Base-by-base conservation (phyloP, 768 basidiomycete species). In the Arthromyces matolae region DNA sequence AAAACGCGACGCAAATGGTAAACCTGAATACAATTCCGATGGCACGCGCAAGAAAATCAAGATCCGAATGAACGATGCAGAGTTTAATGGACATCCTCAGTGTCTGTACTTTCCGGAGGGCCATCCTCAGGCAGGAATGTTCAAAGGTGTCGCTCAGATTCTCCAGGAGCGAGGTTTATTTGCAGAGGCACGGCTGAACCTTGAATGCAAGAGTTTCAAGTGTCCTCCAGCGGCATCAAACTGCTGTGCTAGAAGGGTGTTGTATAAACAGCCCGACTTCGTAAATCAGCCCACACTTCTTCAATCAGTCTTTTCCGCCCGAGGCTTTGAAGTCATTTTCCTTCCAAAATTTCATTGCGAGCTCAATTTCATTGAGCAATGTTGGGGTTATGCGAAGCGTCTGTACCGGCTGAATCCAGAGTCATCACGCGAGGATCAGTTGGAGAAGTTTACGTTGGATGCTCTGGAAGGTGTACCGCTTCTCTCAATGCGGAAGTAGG, bases 191-290 rank as follows among this genome's bases (percentile, higher is more conserved):
- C 24, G n/a, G 23, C 4, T 12, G 22, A 40, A 40, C 4, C 60
- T 62, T 0, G 45, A 72, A 43, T 71, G 69, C 39, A 7, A 14
- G 28, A 16, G n/a, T 16, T 38, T 40, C 16, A 5, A 40, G 8
- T 47, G 51, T 54, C 8, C 36, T 53, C 5, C 72, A 70, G 50
- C 60, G 71, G 38, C 59, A 56, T 41, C 28, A 1, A 45, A 54
- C n/a, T 71, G 71, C 47, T 73, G 71, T 55, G 63, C 57, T 42
- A 62, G 62, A 1, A 47, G 65, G 2, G 45, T 70, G 2, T 64
- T 76, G 0, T 73, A 58, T 56, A 64, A 63, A 35, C 51, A 76
- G 37, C 67, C 68, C 2, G 73, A 78, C 47, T 77, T 76, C 55
- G 55, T 49, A 19, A 42, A 64, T 34, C 57, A 61, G 2, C 48